Base-by-base conservation (phyloP, 1,139 yeast genomes). In the Yamadazyma taylorii region DNA sequence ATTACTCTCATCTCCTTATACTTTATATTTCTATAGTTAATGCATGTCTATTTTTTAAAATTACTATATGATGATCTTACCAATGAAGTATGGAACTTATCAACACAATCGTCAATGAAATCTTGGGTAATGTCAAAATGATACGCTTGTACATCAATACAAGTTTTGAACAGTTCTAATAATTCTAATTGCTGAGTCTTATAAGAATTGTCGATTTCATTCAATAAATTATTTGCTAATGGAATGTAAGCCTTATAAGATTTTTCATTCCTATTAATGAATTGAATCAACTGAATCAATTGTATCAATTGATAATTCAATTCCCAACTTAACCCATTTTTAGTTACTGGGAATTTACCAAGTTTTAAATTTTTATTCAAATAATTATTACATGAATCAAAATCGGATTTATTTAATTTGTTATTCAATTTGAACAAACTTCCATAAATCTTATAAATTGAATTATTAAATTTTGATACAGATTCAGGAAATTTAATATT, bases 301-400 rank as follows among this genome's bases (percentile, higher is more conserved):
- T 47, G 46, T 3, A 51, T 37, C 11, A 62, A 40, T 33, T 54
- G 55, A 36, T 54, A 50, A 38, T 53, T 60, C 26, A 58, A 40
- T 19, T 59, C 56, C 46, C 58, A 49, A 5, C 36, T 24, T n/a
- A 35, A 24, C 4, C n/a, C 10, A n/a, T 34, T 34, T 5, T 13
- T 12, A 5, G 39, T 22, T 19, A 37, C 13, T 48, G 43, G 43
- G 13, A 63, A 38, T 37, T 61, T 62, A 4, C 53, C 58, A 19
- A 55, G 36, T 35, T 61, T 63, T 33, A 66, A 48, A 40, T 64
- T 65, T 37, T 66, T 66, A 16, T 45, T 41, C 35, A 67, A 46
- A 40, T 47, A 65, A 37, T 66, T 66, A 36, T 49, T 41, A 29
- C 55, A 43, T 7, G 68, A 55, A 17, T 61, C 58, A 10, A 47